Evolutionary conservation across 2,329 filamentous ascomycete genomes (phyloP).

Genomic region (Sphaerostilbella broomeana): DNA sequence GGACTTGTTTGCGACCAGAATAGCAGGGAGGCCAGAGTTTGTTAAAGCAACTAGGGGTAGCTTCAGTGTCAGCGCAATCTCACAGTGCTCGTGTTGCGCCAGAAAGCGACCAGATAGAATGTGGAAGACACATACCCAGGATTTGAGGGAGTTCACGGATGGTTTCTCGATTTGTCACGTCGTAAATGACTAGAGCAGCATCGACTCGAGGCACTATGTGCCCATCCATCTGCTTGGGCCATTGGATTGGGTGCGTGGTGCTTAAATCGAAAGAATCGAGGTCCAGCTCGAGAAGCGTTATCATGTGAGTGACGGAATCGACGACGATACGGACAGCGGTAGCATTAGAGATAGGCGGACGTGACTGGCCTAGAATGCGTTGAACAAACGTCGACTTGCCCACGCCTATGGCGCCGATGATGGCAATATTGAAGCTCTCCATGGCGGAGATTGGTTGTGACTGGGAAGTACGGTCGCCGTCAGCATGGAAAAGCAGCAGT

Average conservation of each 20-base stretch:
- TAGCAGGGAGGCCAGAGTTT: slow-evolving; percentile 65
- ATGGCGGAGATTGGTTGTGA: slow-evolving; percentile 34
- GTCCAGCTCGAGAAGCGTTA: slow-evolving; percentile 60
- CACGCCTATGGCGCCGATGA: slow-evolving; percentile 59
- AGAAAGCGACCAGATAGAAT: not conserved
- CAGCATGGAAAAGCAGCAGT: slow-evolving; percentile 18
- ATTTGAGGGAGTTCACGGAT: slow-evolving; percentile 68
- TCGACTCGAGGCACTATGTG: slow-evolving; percentile 69
- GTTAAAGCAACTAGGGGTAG: slow-evolving; percentile 58
- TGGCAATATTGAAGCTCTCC: slow-evolving; percentile 58
- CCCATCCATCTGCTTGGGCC: slow-evolving; percentile 63
- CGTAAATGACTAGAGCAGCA: slow-evolving; percentile 79
- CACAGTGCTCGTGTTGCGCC: slow-evolving; percentile 1
- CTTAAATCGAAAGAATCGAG: slow-evolving; percentile 58
- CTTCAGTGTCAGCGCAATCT: slow-evolving; percentile 3
- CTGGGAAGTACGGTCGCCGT: slow-evolving; percentile 21
- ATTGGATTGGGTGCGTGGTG: slow-evolving; percentile 51
- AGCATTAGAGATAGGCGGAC: slow-evolving; percentile 46
- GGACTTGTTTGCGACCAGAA: slow-evolving; percentile 86
- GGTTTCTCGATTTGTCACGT: slow-evolving; percentile 72
- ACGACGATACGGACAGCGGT: slow-evolving; percentile 52
- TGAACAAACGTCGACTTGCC: slow-evolving; percentile 65
- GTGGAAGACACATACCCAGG: slow-evolving; percentile 51
- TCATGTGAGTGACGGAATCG: slow-evolving; percentile 50
- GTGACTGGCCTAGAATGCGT: slow-evolving; percentile 49